phyloP scores from a whole-genome alignment of 305 asterid genomes.

The Fraxinus angustifolia region DNA sequence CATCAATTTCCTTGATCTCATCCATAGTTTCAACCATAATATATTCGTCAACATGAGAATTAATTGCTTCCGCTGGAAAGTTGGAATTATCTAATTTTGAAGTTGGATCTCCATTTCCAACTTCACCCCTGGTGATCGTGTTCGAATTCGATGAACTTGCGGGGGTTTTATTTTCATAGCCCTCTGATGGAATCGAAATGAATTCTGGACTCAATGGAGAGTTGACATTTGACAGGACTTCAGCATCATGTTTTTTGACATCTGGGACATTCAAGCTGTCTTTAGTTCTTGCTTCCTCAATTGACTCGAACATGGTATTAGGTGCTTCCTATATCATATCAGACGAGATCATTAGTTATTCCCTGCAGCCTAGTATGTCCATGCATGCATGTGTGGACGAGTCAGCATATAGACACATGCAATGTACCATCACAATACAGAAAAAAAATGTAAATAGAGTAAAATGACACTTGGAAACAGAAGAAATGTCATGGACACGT shows the following conservation, averaged over 20 bases:
- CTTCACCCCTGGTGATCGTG: slow-evolving; percentile 13
- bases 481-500: not conserved
- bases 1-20: slow-evolving; percentile 66
- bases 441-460: not conserved
- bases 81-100: not conserved
- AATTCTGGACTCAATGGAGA: not conserved
- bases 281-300: slow-evolving; percentile 27
- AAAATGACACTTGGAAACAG: not conserved
- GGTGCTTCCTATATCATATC: slow-evolving; percentile 53
- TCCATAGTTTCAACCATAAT: slow-evolving; percentile 49
- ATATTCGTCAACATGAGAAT: slow-evolving; percentile 37
- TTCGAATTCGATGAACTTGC: slow-evolving; percentile 22
- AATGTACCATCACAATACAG: not conserved
- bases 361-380: not conserved
- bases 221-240: slow-evolving; percentile 25
- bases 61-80: slow-evolving; percentile 31
- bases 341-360: slow-evolving; percentile 17
- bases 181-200: slow-evolving; percentile 34
- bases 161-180: slow-evolving; percentile 25
- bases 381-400: not conserved
- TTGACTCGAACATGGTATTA: slow-evolving; percentile 29
- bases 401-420: not conserved
- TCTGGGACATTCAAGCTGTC: slow-evolving; percentile 31
- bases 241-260: slow-evolving; percentile 37
- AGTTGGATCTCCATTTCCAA: not conserved